These are phyloP conservation scores for Haplographium delicatum DNA, from an alignment of 495 filamentous ascomycete species.

Conservation along the genomic window DNA sequence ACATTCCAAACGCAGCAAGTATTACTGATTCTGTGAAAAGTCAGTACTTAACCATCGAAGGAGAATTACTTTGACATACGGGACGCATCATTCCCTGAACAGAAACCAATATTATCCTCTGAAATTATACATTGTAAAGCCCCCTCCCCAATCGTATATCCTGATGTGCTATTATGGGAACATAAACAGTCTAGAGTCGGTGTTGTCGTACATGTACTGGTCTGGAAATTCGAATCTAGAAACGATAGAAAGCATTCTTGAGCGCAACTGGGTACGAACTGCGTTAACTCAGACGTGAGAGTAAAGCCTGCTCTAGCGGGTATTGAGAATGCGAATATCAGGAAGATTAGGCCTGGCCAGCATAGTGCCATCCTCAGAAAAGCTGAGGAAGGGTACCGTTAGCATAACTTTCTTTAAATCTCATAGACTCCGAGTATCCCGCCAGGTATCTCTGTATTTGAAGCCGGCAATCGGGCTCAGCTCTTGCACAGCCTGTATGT, in stretches of 20 bases:
- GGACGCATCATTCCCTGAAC: slow-evolving; percentile 29
- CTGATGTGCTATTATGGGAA: slow-evolving; percentile 47
- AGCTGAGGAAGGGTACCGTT: slow-evolving; percentile 12
- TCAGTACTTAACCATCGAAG: slow-evolving; percentile 23
- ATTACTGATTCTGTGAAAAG: slow-evolving; percentile 16
- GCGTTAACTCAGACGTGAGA: slow-evolving; percentile 38
- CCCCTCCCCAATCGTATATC: slow-evolving; percentile 66
- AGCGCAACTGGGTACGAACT: slow-evolving; percentile 60
- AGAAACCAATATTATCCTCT: slow-evolving; percentile 36
- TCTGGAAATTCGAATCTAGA: slow-evolving; percentile 52
- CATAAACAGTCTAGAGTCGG: slow-evolving; percentile 60
- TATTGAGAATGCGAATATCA: slow-evolving; percentile 12
- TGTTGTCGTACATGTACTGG: slow-evolving; percentile 39
- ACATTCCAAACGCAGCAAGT: slow-evolving; percentile 51
- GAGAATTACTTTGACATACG: background rate
- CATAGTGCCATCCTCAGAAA: slow-evolving; percentile 24
- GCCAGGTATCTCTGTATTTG: background rate
- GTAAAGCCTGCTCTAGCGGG: slow-evolving; percentile 21
- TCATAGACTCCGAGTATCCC: background rate
- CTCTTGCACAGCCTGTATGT: slow-evolving; percentile 4
- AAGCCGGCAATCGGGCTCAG: background rate
- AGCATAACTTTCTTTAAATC: slow-evolving; percentile 13
- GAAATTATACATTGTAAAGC: slow-evolving; percentile 57
- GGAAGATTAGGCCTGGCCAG: slow-evolving; percentile 20
- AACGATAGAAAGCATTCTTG: slow-evolving; percentile 57